Base-by-base conservation (phyloP, 805 yeast genomes). In the Sugiyamaella floridensis region DNA sequence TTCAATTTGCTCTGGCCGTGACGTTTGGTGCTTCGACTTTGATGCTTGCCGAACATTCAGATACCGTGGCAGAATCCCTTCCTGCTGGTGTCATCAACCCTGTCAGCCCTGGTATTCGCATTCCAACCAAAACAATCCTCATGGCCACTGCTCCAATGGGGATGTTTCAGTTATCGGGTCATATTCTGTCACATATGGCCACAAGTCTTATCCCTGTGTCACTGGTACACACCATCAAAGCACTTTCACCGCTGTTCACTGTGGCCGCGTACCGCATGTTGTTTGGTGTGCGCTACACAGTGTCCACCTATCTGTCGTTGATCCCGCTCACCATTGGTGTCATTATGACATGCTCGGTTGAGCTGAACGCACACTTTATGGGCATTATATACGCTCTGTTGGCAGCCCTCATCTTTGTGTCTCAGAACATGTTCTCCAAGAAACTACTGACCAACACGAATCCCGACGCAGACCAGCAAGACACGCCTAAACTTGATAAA, bases 161-260 rank as follows among this genome's bases (percentile, higher is more conserved):
- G 7, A 73, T 83, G 55, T 93, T 92, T 71, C 98, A 92, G 72
- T 86, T 92, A 59, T 73, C 84, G 18, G 99, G 98, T 18, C 98
- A 92, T 68, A 81, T 90, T 56, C 80, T 95, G 12, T 81, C 95
- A 7, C 97, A 90, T 66, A 86, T 86, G 64, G 92, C 98, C n/a
- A 89, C 97, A 1, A 79, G 90, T 1, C 68, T 86, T 55, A 87
- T 93, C 49, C 97, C 97, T 0, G 97, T 93, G n/a, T 86, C 97
- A 4, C 71, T 90, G 58, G 97, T 93, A 18, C 97, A 92, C 67
- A 89, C 97, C 8, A 83, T 92, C 60, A 93, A 93, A 71, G 93
- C 97, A 1, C 73, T 92, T 40, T 84, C 95, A 32, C 99, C 99
- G 2, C 74, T 92, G 22, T 79, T 88, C 47, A 92, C 98, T 0